Evolutionary conservation across 2,329 filamentous ascomycete genomes (phyloP).

Genomic region (Tolypocladium cylindrosporum): DNA sequence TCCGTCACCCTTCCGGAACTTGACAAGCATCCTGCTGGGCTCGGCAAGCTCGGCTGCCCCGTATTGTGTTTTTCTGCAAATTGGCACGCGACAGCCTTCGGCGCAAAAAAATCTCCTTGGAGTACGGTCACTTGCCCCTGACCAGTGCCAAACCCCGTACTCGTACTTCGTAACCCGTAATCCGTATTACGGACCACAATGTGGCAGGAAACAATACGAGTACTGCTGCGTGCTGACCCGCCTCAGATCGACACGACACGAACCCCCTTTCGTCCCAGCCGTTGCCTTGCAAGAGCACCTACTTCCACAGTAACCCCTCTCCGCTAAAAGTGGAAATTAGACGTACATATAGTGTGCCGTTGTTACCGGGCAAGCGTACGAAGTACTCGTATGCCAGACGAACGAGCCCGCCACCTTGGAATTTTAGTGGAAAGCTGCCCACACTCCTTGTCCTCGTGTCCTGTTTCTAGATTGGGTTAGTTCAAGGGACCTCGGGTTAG

Average conservation of each 20-base stretch:
- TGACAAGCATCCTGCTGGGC: not conserved
- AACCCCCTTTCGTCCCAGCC: not conserved
- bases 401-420: not conserved
- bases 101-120: not conserved
- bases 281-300: not conserved
- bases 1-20: not conserved
- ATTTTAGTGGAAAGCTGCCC: not conserved
- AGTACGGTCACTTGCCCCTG: too few relatives aligned
- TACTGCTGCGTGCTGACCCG: too few relatives aligned
- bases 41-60: not conserved
- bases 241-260: not conserved
- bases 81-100: not conserved
- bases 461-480: not conserved
- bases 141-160: too few relatives aligned
- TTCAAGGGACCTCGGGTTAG: not conserved
- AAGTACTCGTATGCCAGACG: not conserved
- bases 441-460: not conserved
- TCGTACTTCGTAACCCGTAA: too few relatives aligned
- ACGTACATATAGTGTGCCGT: not conserved
- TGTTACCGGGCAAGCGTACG: not conserved
- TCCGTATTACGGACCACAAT: too few relatives aligned
- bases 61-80: not conserved
- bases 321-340: not conserved
- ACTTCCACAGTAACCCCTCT: not conserved
- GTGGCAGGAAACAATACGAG: too few relatives aligned